Base-by-base conservation (phyloP, 306 rosid species). In the Vachellia collinsii region DNA sequence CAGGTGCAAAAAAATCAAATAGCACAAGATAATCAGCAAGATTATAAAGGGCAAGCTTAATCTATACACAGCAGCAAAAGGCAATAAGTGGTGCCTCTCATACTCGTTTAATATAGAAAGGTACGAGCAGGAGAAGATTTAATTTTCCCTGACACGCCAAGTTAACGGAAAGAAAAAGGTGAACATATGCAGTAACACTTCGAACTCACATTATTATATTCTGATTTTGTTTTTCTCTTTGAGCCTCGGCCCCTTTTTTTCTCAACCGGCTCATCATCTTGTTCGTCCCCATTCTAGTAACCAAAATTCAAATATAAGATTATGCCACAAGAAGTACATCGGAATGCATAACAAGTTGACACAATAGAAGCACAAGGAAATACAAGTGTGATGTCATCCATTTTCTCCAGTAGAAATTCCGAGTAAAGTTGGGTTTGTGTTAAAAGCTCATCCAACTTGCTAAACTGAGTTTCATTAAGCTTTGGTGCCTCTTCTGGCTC, bases 401-500 rank as follows among this genome's bases (percentile, higher is more conserved):
- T 96, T 84, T 96, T 96, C 91, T 96, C 98, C 20, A 93, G 82
- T 77, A 96, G 87, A 88, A 96, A 93, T 80, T 91, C 94, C 0
- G 99, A 87, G 88, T 88, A 93, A 23, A 96, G 84, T 77, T 93
- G 96, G 4, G 99, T 93, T 81, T 93, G 97, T 0, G 92, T 90
- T 44, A 96, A 80, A 72, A 96, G 97, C 86, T 96, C 99, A 69
- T 96, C 98, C 88, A 96, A 83, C 78, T 92, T 96, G 87, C 86
- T 87, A 72, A 89, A 93, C 83, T 93, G 97, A 6, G 84, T 74
- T 19, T 90, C 92, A 82, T 78, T 86, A 79, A 96, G 84, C 61
- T 70, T 42, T 5, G 81, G 77, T 1, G 90, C 80, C 75, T 53
- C 87, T 46, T 70, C 85, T 25, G 83, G 42, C 66, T 63, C 84